Percentiles rank a stretch among this genome's conserved stretches.
phyloP scores from a whole-genome alignment of 2,329 filamentous ascomycete species.

The Fusarium bulbicola region DNA sequence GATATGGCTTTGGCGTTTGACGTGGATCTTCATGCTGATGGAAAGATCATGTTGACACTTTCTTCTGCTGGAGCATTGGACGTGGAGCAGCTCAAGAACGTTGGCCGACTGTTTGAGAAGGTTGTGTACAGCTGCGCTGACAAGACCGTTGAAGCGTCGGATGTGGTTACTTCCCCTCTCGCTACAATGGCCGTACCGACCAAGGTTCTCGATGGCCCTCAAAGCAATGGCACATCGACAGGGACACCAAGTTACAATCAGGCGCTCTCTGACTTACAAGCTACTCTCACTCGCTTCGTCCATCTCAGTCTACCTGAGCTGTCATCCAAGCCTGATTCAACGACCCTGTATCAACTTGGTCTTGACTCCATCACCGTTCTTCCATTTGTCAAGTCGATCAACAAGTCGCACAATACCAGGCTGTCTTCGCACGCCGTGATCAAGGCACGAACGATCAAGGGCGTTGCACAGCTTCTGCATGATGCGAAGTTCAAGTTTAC shows the following conservation, averaged over 20 bases:
- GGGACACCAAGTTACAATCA: not conserved
- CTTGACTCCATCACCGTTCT: conserved; percentile 17
- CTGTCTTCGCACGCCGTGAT: conserved; percentile 7
- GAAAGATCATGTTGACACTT: not conserved
- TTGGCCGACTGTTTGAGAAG: conserved; percentile 2
- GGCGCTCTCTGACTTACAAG: not conserved
- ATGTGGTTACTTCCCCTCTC: not conserved
- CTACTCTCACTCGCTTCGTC: not conserved
- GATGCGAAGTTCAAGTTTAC: not conserved
- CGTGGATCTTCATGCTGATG: conserved; percentile 10
- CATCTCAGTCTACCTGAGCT: not conserved
- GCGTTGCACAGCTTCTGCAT: not conserved
- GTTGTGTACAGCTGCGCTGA: not conserved
- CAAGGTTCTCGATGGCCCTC: rapidly evolving
- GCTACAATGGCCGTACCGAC: rapidly evolving
- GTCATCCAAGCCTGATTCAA: not conserved
- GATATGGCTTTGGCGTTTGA: conserved; percentile 20
- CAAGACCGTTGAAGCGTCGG: not conserved
- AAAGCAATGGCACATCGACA: rapidly evolving
- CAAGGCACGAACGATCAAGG: conserved; percentile 5
- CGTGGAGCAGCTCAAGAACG: not conserved
- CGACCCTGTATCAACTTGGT: conserved; percentile 11
- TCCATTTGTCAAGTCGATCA: conserved; percentile 17
- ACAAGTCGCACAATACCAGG: conserved; percentile 4
- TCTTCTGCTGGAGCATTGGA: not conserved